Conservation (phyloP, 208 protist genomes). For the Wallacemonas sp. region DNA sequence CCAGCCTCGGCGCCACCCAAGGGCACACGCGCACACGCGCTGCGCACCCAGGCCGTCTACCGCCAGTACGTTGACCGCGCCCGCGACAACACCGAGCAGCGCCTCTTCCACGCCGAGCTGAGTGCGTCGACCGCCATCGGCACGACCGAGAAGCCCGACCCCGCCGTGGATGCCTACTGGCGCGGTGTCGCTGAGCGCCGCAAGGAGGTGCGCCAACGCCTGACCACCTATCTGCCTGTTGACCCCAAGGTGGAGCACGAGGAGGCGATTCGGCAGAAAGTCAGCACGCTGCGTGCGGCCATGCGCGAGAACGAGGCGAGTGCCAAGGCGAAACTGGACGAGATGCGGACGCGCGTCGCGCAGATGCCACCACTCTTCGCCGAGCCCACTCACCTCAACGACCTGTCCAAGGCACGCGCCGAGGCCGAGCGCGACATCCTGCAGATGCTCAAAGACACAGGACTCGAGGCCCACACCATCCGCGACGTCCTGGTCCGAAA, state of each 20-base stretch:
- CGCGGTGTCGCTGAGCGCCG: constrained; percentile 29
- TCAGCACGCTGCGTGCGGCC: constrained; percentile 46
- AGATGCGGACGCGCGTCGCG: constrained; percentile 72
- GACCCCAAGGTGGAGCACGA: constrained; percentile 42
- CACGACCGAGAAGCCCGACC: neutral
- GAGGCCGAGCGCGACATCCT: constrained; percentile 74
- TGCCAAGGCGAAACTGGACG: constrained; percentile 46
- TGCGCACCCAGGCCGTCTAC: constrained; percentile 77
- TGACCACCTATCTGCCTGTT: constrained; percentile 53
- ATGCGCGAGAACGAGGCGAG: constrained; percentile 55
- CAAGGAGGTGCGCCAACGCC: constrained; percentile 58
- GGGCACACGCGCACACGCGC: constrained; percentile 78
- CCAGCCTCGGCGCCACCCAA: constrained; percentile 24
- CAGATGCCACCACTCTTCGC: constrained; percentile 84
- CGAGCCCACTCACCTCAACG: constrained; percentile 71
- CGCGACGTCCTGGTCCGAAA: constrained; percentile 38
- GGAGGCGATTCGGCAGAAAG: constrained; percentile 55
- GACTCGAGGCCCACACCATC: constrained; percentile 61
- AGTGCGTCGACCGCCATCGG: constrained; percentile 30
- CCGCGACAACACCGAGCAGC: constrained; percentile 19
- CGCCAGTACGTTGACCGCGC: constrained; percentile 45
- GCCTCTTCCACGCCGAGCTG: constrained; percentile 19
- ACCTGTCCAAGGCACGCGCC: constrained; percentile 55
- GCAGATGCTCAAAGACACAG: constrained; percentile 62
- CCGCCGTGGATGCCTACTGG: constrained; percentile 6